phyloP scores from a whole-genome alignment of 441 rosid genomes.

The Omphalea diandra region DNA sequence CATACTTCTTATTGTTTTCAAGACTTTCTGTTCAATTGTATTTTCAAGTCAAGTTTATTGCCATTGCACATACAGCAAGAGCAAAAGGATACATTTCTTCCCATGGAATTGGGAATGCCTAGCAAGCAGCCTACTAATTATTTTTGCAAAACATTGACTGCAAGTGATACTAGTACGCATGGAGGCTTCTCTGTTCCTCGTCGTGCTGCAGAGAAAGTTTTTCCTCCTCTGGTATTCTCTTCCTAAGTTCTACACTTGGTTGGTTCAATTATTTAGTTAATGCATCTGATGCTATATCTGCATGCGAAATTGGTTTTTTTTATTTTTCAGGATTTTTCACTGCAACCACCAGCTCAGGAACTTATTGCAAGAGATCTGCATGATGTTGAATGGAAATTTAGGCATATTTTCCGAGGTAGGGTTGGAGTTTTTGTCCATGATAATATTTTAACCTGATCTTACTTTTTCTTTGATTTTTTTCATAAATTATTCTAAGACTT shows the following conservation, averaged over 20 bases:
- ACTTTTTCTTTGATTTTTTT: no score
- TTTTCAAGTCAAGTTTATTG: not conserved
- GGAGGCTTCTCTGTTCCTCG: slow-evolving; percentile 99
- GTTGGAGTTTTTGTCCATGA: slow-evolving; percentile 5
- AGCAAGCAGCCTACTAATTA: slow-evolving; percentile 97
- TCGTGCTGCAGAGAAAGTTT: slow-evolving; percentile 98
- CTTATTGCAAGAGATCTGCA: slow-evolving; percentile 96
- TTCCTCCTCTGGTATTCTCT: slow-evolving; percentile 82
- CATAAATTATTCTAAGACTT: not conserved
- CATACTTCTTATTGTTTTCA: no score
- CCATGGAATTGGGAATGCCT: slow-evolving; percentile 75
- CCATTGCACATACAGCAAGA: slow-evolving; percentile 56
- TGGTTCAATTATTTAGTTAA: slow-evolving; percentile 13
- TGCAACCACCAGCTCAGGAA: slow-evolving; percentile 96
- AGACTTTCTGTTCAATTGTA: slow-evolving; percentile 11
- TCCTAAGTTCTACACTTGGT: not conserved
- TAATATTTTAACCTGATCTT: not conserved
- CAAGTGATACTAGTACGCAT: slow-evolving; percentile 99
- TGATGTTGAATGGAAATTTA: slow-evolving; percentile 95
- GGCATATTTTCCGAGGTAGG: slow-evolving; percentile 96
- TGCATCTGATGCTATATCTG: no score
- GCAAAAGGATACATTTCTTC: slow-evolving; percentile 87
- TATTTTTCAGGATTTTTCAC: slow-evolving; percentile 81
- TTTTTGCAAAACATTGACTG: slow-evolving; percentile 96
- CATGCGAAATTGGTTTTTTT: not conserved